These are phyloP conservation scores for Cladosporium colombiae DNA, from an alignment of 2,329 filamentous ascomycete species.

Conservation along the genomic window DNA sequence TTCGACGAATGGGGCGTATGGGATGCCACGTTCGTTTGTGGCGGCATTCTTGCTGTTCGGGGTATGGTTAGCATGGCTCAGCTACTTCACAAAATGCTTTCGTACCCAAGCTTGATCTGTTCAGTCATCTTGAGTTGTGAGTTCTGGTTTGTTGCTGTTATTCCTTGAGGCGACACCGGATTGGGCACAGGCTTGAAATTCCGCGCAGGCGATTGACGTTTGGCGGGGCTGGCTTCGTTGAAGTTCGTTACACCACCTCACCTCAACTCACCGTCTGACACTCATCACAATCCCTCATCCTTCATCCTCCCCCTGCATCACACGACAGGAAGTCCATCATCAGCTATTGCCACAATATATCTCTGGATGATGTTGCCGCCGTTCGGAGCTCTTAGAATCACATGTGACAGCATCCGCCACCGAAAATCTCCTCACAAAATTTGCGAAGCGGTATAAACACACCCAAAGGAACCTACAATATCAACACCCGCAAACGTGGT, in stretches of 20 bases:
- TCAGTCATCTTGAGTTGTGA: conserved; percentile 1
- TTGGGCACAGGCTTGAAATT: conserved; percentile 15
- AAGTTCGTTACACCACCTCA: background rate
- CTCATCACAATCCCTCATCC: background rate
- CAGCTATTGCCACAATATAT: background rate
- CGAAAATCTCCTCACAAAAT: no score
- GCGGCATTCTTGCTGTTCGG: conserved; percentile 47
- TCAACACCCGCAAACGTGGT: conserved; percentile 12
- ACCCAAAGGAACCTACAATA: no score
- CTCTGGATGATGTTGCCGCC: background rate
- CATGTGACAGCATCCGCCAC: no score
- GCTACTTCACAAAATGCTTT: background rate
- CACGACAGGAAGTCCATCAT: background rate
- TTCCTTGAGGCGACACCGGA: background rate
- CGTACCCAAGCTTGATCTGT: conserved; percentile 16
- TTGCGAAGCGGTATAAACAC: no score
- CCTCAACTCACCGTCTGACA: background rate
- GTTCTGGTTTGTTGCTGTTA: background rate
- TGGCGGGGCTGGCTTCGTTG: background rate
- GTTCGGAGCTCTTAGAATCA: no score
- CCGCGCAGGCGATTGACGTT: conserved; percentile 6
- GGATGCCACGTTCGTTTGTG: conserved; percentile 81
- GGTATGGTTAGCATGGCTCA: conserved; percentile 12
- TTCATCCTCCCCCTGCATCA: background rate
- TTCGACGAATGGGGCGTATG: conserved; percentile 81